Evolutionary conservation across 1,284 basidiomycete species (phyloP).

Genomic region (Rhizoctonia solani): DNA sequence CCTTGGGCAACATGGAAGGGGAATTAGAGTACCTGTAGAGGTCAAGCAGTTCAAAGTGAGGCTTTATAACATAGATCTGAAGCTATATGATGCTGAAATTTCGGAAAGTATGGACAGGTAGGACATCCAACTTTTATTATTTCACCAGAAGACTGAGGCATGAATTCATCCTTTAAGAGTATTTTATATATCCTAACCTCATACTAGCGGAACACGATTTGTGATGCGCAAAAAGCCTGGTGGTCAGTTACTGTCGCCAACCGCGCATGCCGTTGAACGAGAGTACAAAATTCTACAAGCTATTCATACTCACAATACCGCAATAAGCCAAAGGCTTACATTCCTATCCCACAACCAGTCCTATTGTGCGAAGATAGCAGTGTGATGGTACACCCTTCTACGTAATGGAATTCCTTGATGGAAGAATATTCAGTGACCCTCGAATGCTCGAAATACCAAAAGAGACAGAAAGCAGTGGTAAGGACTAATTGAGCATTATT

Average conservation of each 20-base stretch:
- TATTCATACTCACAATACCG: slow-evolving; percentile 80
- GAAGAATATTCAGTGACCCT: slow-evolving; percentile 88
- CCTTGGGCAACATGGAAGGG: slow-evolving; percentile 60
- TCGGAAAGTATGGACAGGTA: slow-evolving; percentile 76
- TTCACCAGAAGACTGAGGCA: too few relatives aligned
- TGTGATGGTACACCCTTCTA: slow-evolving; percentile 93
- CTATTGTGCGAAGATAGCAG: slow-evolving; percentile 76
- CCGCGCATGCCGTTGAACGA: slow-evolving; percentile 92
- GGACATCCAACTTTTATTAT: too few relatives aligned
- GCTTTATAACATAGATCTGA: slow-evolving; percentile 41
- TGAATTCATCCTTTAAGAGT: too few relatives aligned
- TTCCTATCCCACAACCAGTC: slow-evolving; percentile 87
- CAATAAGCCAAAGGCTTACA: slow-evolving; percentile 66
- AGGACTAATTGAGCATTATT: slow-evolving; percentile 40
- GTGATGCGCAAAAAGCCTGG: slow-evolving; percentile 95
- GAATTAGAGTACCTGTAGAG: slow-evolving; percentile 67
- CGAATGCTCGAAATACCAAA: slow-evolving; percentile 70
- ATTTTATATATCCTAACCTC: too few relatives aligned
- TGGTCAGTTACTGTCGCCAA: slow-evolving; percentile 80
- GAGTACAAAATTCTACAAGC: slow-evolving; percentile 84
- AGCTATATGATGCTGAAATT: slow-evolving; percentile 18
- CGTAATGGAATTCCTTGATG: slow-evolving; percentile 92
- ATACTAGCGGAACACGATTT: slow-evolving; percentile 61
- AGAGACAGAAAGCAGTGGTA: slow-evolving; percentile 74
- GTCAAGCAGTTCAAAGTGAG: slow-evolving; percentile 92